Conservation (phyloP, 2,329 filamentous ascomycete species). For the Xylariaceae sp. region DNA sequence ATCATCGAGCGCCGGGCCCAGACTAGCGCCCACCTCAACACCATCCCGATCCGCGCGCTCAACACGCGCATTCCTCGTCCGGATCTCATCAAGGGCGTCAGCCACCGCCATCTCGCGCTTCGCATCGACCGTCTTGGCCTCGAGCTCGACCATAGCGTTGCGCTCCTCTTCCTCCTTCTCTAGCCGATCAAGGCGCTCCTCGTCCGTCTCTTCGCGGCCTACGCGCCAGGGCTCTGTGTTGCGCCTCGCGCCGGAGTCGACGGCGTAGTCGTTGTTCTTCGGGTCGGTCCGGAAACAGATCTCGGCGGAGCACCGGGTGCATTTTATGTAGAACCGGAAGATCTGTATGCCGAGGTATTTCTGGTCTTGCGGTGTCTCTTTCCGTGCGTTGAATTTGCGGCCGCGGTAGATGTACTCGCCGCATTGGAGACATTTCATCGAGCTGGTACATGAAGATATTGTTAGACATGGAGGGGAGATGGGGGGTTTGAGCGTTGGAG, state of each 20-base stretch:
- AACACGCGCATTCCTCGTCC: constrained; percentile 83
- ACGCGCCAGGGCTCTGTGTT: constrained; percentile 91
- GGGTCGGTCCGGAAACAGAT: constrained; percentile 64
- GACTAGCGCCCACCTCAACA: constrained; percentile 52
- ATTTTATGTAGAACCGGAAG: constrained; percentile 81
- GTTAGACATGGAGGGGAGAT: neutral
- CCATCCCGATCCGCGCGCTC: constrained; percentile 71
- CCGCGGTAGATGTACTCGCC: constrained; percentile 84
- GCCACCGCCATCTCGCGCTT: constrained; percentile 95
- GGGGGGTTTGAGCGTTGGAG: neutral
- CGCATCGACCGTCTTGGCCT: constrained; percentile 88
- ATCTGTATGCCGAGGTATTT: constrained; percentile 86
- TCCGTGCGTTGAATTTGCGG: constrained; percentile 91
- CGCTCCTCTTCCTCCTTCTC: constrained; percentile 75
- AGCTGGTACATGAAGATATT: constrained; percentile 3
- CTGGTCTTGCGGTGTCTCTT: constrained; percentile 84
- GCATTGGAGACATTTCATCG: constrained; percentile 43
- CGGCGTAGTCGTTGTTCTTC: constrained; percentile 85
- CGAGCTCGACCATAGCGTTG: constrained; percentile 92
- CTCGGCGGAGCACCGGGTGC: constrained; percentile 25
- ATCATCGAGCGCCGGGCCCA: constrained; percentile 54
- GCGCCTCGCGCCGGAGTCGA: constrained; percentile 76
- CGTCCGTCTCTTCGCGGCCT: constrained; percentile 69
- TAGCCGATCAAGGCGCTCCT: constrained; percentile 78
- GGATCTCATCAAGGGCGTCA: constrained; percentile 91